Conservation (phyloP, 225 moss, liverwort and hornwort species). For the Physcomitrellopsis africana region DNA sequence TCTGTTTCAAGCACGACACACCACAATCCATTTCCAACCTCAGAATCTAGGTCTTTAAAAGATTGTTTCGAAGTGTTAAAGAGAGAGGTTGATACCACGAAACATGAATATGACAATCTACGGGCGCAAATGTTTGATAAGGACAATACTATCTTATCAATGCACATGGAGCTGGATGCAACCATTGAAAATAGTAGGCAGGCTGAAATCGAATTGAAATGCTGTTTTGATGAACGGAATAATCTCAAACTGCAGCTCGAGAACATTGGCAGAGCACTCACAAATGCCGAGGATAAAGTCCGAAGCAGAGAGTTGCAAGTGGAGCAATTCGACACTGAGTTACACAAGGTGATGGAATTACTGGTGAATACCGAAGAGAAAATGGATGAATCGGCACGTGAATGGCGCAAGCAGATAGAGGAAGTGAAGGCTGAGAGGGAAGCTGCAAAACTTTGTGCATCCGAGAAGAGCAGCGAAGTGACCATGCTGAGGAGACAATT, state of each 20-base stretch:
- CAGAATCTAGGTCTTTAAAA: neutral
- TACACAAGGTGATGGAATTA: conserved; percentile 48
- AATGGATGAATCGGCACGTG: conserved; percentile 45
- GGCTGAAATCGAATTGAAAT: conserved; percentile 39
- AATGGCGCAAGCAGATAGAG: conserved; percentile 53
- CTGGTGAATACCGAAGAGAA: conserved; percentile 42
- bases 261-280: conserved; percentile 24
- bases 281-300: conserved; percentile 40
- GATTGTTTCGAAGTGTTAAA: conserved; percentile 39
- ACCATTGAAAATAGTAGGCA: conserved; percentile 37
- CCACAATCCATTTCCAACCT: conserved; percentile 9
- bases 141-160: conserved; percentile 40
- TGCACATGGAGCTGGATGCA: conserved; percentile 44
- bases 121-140: conserved; percentile 45
- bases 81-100: conserved; percentile 40
- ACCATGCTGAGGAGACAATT: conserved; percentile 45
- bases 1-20: conserved; percentile 20
- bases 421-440: conserved; percentile 44
- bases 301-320: conserved; percentile 47
- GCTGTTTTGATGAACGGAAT: conserved; percentile 33
- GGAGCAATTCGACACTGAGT: conserved; percentile 45
- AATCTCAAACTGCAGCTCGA: conserved; percentile 38
- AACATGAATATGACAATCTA: conserved; percentile 36
- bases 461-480: conserved; percentile 47
- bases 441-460: conserved; percentile 47